Conservation (phyloP, 495 filamentous ascomycete species). For the Podospora anserina region DNA sequence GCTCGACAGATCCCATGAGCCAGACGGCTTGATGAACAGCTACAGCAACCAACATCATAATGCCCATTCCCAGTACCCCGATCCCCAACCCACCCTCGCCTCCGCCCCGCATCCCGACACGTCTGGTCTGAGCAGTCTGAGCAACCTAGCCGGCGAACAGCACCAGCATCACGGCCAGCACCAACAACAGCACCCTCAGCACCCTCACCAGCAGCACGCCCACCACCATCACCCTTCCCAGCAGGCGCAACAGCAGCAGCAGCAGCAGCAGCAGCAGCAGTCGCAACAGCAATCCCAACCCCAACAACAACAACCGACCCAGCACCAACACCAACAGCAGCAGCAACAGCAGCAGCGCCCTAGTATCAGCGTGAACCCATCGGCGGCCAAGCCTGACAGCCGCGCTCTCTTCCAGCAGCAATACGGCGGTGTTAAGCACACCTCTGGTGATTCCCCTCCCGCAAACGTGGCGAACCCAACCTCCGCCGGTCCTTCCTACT, state of each 20-base stretch:
- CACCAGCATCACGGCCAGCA: conserved; percentile 15
- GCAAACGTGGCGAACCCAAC: conserved; percentile 37
- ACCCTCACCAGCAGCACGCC: conserved; percentile 21
- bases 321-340: conserved; percentile 27
- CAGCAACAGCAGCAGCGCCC: conserved; percentile 29
- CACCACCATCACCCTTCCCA: conserved; percentile 26
- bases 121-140: conserved; percentile 24
- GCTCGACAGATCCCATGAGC: conserved; percentile 29
- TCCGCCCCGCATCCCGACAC: conserved; percentile 28
- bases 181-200: conserved; percentile 21
- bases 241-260: conserved; percentile 19
- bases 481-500: conserved; percentile 28
- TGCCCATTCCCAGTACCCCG: conserved; percentile 32
- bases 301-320: conserved; percentile 18
- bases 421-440: conserved; percentile 32
- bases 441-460: conserved; percentile 34
- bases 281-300: conserved; percentile 22
- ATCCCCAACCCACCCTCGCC: conserved; percentile 28
- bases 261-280: conserved; percentile 15
- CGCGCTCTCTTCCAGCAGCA: conserved; percentile 31
- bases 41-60: conserved; percentile 29
- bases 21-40: conserved; percentile 34
- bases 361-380: conserved; percentile 9
- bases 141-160: conserved; percentile 27
- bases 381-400: conserved; percentile 24